Percentiles rank a stretch among this genome's conserved stretches.
Conservation (phyloP, 352 stramenopile genomes). For the Elongisporangium undulatum region DNA sequence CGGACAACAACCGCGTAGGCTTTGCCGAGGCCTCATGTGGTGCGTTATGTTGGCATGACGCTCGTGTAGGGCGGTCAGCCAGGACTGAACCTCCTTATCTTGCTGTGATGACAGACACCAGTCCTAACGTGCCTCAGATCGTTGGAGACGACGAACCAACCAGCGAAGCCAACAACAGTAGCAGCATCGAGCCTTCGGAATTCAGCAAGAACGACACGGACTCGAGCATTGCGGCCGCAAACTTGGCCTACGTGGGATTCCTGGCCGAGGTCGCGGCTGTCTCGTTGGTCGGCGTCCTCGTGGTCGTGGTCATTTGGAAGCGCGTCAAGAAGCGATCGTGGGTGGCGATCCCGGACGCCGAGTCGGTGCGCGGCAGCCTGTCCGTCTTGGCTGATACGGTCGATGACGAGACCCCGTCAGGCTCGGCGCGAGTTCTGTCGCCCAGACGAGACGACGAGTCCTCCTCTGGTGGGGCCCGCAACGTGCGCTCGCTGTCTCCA, state of each 20-base stretch:
- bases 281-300: constrained; percentile 47
- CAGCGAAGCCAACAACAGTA: constrained; percentile 1
- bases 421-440: neutral
- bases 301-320: constrained; percentile 47
- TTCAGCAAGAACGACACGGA: constrained; percentile 13
- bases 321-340: constrained; percentile 39
- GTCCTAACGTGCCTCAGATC: neutral
- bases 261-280: constrained; percentile 50
- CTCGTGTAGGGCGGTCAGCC: neutral
- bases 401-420: neutral
- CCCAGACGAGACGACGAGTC: neutral
- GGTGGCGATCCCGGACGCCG: constrained; percentile 37
- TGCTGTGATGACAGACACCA: neutral
- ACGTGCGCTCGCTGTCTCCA: neutral
- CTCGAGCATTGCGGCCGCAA: constrained; percentile 7
- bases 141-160: constrained; percentile 4
- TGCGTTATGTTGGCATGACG: constrained; percentile 12
- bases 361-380: constrained; percentile 8
- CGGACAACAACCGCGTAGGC: constrained; percentile 63
- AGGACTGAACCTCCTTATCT: neutral
- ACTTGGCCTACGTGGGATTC: constrained; percentile 20
- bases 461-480: neutral
- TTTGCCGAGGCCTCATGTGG: constrained; percentile 74
- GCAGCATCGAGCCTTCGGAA: constrained; percentile 3
- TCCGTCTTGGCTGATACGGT: neutral